These are phyloP conservation scores for Mycena polygramma DNA, from an alignment of 768 basidiomycete species.

Conservation along the genomic window DNA sequence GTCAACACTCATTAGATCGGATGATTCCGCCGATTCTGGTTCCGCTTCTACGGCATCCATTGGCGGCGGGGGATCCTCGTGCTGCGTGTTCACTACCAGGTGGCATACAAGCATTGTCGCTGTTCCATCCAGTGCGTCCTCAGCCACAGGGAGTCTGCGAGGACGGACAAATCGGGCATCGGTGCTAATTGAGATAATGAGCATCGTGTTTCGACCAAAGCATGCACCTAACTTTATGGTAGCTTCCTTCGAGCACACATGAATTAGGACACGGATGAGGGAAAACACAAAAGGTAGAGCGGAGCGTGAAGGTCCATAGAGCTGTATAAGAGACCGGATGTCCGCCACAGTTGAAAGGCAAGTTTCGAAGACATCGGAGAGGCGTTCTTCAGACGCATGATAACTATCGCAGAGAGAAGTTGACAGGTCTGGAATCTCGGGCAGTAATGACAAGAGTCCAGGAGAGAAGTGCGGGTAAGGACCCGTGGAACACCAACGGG, in stretches of 20 bases:
- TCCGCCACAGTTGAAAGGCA: conserved; percentile 3
- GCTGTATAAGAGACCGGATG: conserved; percentile 5
- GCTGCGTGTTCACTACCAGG: too few relatives aligned
- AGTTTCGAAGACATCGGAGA: conserved; percentile 2
- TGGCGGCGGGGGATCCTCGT: too few relatives aligned
- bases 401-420: neutral
- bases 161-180: conserved; percentile 13
- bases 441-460: neutral
- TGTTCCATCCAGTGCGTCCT: neutral
- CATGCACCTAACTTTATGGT: neutral
- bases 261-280: neutral
- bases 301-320: conserved; percentile 14
- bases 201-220: neutral
- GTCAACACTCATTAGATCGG: neutral
- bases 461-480: neutral
- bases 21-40: neutral
- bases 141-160: neutral
- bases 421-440: neutral
- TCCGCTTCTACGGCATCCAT: neutral
- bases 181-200: neutral
- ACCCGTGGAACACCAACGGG: neutral
- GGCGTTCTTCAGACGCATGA: too few relatives aligned
- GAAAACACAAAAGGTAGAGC: conserved; percentile 2
- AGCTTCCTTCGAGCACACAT: conserved; percentile 4
- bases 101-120: conserved; percentile 13